Evolutionary conservation across 805 yeast species (phyloP).

Genomic region (Metschnikowia similis): DNA sequence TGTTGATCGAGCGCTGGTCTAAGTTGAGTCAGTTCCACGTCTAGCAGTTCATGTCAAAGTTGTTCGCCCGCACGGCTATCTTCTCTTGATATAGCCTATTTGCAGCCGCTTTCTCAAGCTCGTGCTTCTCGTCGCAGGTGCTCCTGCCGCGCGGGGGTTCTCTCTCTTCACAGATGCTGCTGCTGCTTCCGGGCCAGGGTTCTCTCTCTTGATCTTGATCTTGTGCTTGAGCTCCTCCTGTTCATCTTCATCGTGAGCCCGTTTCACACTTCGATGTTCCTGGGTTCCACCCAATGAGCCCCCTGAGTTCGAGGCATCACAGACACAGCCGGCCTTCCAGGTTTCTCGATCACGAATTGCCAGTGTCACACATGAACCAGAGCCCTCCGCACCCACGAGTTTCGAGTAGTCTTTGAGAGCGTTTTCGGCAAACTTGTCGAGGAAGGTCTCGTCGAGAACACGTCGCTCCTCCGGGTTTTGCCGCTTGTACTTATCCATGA

Average conservation of each 20-base stretch:
- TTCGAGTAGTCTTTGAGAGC: not conserved
- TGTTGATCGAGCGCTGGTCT: slow-evolving; percentile 16
- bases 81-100: slow-evolving; percentile 1
- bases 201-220: not conserved
- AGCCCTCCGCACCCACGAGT: not conserved
- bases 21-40: not conserved
- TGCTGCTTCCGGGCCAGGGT: not conserved
- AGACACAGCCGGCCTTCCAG: not conserved
- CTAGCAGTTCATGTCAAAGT: not conserved
- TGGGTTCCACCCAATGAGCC: not conserved
- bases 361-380: not conserved
- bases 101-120: not conserved
- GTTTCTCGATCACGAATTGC: slow-evolving; percentile 4
- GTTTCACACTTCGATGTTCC: not conserved
- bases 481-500: slow-evolving; percentile 25
- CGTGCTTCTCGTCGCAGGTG: not conserved
- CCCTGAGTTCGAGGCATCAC: not conserved
- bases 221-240: not conserved
- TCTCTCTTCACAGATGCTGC: not conserved
- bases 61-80: not conserved
- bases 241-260: not conserved
- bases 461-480: slow-evolving; percentile 10
- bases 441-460: not conserved
- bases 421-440: not conserved
- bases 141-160: not conserved